Evolutionary conservation across 2,329 filamentous ascomycete species (phyloP).

Genomic region (Botryotinia calthae): DNA sequence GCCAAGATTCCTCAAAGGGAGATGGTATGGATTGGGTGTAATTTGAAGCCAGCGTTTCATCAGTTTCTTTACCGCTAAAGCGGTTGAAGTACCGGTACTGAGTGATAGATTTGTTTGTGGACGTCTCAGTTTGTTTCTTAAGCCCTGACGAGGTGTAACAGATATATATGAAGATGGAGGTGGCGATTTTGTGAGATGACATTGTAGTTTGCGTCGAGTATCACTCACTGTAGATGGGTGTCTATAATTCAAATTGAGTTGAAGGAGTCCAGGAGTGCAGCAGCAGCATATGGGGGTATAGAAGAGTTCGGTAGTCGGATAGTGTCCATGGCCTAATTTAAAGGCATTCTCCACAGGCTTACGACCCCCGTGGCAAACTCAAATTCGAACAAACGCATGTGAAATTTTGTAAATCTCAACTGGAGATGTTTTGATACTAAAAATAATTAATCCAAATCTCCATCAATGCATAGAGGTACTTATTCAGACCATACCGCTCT

Average conservation of each 20-base stretch:
- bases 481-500: neutral
- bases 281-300: neutral
- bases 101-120: neutral
- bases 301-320: neutral
- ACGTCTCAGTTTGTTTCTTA: neutral
- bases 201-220: neutral
- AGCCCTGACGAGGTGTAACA: neutral
- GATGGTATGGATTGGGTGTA: neutral
- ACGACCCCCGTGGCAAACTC: neutral
- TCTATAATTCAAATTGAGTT: neutral
- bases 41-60: constrained; percentile 1
- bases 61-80: neutral
- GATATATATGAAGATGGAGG: neutral
- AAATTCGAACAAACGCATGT: neutral
- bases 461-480: neutral
- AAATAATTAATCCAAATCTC: neutral
- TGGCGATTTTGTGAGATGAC: neutral
- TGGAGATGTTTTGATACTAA: neutral
- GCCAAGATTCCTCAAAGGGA: neutral
- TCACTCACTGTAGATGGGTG: neutral
- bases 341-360: neutral
- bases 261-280: neutral
- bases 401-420: neutral
- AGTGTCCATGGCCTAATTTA: neutral
- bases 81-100: neutral